Percentiles rank a stretch among this genome's conserved stretches.
Conservation (phyloP, 225 moss, liverwort and hornwort species). For the Pseudisothecium myosuroides region DNA sequence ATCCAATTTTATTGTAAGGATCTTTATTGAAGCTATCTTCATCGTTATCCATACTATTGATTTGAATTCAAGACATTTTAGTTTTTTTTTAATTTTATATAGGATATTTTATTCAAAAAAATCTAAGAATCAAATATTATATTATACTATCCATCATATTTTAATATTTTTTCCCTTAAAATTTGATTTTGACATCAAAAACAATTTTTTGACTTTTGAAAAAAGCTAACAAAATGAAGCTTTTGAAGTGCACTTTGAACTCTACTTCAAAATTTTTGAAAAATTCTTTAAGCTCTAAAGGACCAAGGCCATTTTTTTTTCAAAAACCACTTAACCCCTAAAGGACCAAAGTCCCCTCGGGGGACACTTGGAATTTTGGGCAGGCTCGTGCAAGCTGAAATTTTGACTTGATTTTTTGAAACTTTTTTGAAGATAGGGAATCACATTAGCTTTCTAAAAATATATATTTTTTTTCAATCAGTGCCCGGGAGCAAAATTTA, state of each 20-base stretch:
- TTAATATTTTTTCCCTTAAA: background rate
- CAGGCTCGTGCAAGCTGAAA: too few relatives aligned
- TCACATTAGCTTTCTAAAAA: too few relatives aligned
- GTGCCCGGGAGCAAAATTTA: too few relatives aligned
- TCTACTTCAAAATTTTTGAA: background rate
- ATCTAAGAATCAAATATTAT: too few relatives aligned
- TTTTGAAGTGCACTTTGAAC: fast-evolving
- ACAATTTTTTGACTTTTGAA: fast-evolving
- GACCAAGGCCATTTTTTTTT: too few relatives aligned
- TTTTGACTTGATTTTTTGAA: too few relatives aligned
- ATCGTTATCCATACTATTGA: background rate
- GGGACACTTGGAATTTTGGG: too few relatives aligned
- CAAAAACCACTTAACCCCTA: too few relatives aligned
- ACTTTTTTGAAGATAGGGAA: too few relatives aligned
- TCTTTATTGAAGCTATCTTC: background rate
- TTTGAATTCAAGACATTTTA: fast-evolving
- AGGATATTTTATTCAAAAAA: background rate
- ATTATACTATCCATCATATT: fast-evolving
- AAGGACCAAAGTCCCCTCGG: too few relatives aligned
- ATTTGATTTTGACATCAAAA: background rate
- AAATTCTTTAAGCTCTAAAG: background rate
- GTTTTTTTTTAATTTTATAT: background rate
- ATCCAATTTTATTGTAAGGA: fast-evolving
- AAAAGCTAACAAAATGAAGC: background rate
- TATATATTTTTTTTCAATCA: too few relatives aligned